Percentiles rank a stretch among this genome's conserved stretches.
phyloP scores from a whole-genome alignment of 495 filamentous ascomycete species.

The Tuber aestivum region DNA sequence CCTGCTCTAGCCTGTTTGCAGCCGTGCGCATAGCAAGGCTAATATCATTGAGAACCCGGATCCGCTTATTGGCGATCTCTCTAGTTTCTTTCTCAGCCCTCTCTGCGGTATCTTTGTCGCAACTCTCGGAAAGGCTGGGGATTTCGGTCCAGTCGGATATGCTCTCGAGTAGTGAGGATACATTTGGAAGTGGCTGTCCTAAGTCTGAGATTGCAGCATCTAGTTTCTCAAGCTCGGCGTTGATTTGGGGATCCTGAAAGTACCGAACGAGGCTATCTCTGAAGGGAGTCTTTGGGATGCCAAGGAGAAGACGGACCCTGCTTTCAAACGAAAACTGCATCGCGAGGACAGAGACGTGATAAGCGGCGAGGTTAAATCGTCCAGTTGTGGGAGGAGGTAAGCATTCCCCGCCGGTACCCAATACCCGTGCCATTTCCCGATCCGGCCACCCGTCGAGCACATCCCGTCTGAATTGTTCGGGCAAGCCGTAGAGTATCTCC shows the following conservation, averaged over 20 bases:
- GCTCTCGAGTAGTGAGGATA: slow-evolving; percentile 31
- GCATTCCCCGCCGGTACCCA: slow-evolving; percentile 9
- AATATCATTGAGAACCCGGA: slow-evolving; percentile 35
- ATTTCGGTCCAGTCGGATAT: slow-evolving; percentile 37
- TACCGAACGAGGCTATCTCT: background rate
- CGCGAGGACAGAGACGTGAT: background rate
- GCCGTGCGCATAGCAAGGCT: slow-evolving; percentile 24
- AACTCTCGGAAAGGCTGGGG: slow-evolving; percentile 21
- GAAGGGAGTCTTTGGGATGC: slow-evolving; percentile 9
- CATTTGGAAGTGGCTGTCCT: slow-evolving; percentile 9
- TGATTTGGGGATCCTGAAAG: background rate
- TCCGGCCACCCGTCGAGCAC: slow-evolving; percentile 36
- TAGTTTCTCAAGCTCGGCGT: slow-evolving; percentile 5
- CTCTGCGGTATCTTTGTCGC: slow-evolving; percentile 22
- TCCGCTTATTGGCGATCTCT: slow-evolving; percentile 25
- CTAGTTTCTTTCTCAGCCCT: slow-evolving; percentile 31
- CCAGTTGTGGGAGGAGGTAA: background rate
- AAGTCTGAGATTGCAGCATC: background rate
- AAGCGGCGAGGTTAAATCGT: background rate
- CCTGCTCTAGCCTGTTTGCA: slow-evolving; percentile 24
- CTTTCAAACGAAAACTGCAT: background rate
- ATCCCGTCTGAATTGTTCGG: slow-evolving; percentile 21
- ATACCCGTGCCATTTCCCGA: slow-evolving; percentile 12
- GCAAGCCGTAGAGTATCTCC: slow-evolving; percentile 26
- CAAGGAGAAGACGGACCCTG: background rate